Evolutionary conservation across 306 rosid genomes (phyloP).

Genomic region (Lathyrus sativus): DNA sequence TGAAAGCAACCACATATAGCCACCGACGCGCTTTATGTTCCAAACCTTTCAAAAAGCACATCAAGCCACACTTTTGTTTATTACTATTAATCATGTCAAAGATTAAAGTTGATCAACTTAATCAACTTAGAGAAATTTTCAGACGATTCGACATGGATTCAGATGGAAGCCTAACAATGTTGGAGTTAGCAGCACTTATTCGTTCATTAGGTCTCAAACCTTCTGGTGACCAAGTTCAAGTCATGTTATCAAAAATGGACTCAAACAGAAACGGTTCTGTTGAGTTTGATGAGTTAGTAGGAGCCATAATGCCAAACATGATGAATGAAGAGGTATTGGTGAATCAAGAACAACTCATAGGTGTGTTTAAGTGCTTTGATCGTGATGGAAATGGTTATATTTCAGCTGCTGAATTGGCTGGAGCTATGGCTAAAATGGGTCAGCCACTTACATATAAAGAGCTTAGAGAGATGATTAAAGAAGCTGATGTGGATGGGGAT

Average conservation of each 20-base stretch:
- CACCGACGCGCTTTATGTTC: constrained; percentile 43
- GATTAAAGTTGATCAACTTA: constrained; percentile 49
- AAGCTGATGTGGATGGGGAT: constrained; percentile 79
- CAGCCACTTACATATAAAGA: constrained; percentile 75
- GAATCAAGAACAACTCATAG: constrained; percentile 62
- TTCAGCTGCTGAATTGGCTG: constrained; percentile 74
- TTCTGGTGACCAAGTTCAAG: constrained; percentile 67
- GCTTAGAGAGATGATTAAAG: constrained; percentile 79
- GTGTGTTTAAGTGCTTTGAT: constrained; percentile 72
- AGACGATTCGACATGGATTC: constrained; percentile 78
- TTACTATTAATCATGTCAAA: constrained; percentile 41
- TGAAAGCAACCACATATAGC: neutral
- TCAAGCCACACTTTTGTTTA: constrained; percentile 6
- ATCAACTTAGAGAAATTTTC: constrained; percentile 62
- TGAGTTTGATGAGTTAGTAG: constrained; percentile 81
- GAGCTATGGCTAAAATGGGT: constrained; percentile 88
- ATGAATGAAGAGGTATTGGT: constrained; percentile 52
- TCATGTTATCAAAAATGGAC: constrained; percentile 59
- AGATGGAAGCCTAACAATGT: constrained; percentile 79
- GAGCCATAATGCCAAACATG: constrained; percentile 61
- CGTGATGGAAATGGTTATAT: constrained; percentile 78
- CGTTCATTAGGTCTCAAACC: constrained; percentile 76
- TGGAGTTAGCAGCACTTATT: constrained; percentile 84
- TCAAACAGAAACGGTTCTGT: constrained; percentile 72
- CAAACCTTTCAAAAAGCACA: constrained; percentile 5